phyloP scores from a whole-genome alignment of 1,139 yeast species.

The Hyphopichia burtonii region DNA sequence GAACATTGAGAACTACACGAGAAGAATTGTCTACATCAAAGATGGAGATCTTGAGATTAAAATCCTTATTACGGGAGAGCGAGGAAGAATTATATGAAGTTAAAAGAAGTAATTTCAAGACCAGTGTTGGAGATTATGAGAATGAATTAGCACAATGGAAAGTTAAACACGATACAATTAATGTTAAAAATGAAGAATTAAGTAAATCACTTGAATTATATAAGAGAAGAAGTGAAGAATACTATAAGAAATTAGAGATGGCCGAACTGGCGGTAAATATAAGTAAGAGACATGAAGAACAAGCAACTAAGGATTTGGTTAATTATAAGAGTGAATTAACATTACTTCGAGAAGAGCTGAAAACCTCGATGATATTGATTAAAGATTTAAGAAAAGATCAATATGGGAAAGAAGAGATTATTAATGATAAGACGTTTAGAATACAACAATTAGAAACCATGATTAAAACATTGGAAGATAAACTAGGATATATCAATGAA shows the following conservation, averaged over 20 bases:
- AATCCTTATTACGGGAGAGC: constrained; percentile 46
- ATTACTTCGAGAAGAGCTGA: constrained; percentile 57
- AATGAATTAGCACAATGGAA: constrained; percentile 41
- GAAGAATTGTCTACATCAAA: constrained; percentile 51
- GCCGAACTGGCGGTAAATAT: constrained; percentile 74
- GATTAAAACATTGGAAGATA: constrained; percentile 44
- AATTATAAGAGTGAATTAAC: constrained; percentile 55
- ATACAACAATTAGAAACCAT: constrained; percentile 51
- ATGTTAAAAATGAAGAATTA: constrained; percentile 52
- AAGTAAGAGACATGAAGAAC: constrained; percentile 61
- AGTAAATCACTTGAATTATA: constrained; percentile 57
- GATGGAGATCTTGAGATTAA: constrained; percentile 51
- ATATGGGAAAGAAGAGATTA: constrained; percentile 53
- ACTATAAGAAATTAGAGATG: constrained; percentile 68
- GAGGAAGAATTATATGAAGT: constrained; percentile 47
- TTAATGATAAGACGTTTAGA: constrained; percentile 60
- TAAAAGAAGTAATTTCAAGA: constrained; percentile 32
- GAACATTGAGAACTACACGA: constrained; percentile 47
- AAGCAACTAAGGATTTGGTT: constrained; percentile 53
- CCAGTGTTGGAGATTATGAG: constrained; percentile 41
- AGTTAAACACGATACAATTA: constrained; percentile 54
- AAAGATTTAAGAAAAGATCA: constrained; percentile 57
- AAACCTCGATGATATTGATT: constrained; percentile 56
- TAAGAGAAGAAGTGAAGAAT: constrained; percentile 73
- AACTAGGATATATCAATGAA: constrained; percentile 51